Evolutionary conservation across 2,329 filamentous ascomycete genomes (phyloP).

Genomic region (Phaeosphaeria sp.): DNA sequence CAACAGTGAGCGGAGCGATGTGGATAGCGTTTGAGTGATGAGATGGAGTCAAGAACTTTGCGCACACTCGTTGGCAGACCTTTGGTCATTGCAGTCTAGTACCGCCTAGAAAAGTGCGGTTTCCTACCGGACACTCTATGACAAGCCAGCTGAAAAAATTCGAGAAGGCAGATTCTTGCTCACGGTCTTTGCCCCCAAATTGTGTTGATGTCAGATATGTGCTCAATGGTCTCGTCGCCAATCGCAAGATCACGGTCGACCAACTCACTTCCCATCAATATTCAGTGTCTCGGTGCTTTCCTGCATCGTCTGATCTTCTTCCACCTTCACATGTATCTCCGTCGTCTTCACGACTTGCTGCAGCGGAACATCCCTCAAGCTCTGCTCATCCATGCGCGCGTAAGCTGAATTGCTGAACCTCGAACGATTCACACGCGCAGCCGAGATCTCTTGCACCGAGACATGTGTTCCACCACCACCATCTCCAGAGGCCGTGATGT

Average conservation of each 20-base stretch:
- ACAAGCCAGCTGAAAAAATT: too few species aligned
- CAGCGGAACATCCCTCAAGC: not conserved
- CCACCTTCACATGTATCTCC: conserved; percentile 20
- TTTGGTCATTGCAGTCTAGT: too few species aligned
- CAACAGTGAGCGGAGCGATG: too few species aligned
- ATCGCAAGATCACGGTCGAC: not conserved
- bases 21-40: too few species aligned
- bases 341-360: conserved; percentile 27
- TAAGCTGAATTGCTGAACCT: conserved; percentile 12
- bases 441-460: not conserved
- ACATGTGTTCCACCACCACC: not conserved
- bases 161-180: too few species aligned
- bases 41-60: too few species aligned
- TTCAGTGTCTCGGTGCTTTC: not conserved
- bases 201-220: too few species aligned
- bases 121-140: too few species aligned
- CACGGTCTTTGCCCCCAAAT: too few species aligned
- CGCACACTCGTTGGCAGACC: too few species aligned
- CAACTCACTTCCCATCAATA: not conserved
- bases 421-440: not conserved
- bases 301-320: conserved; percentile 3
- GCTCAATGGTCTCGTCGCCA: not conserved
- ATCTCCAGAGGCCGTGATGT: not conserved
- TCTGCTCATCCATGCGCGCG: conserved; percentile 22
- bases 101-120: too few species aligned